Evolutionary conservation across 352 stramenopile genomes (phyloP), one percentile per base, ranked within the genome.

Genomic region (Globisporangium yorkense): DNA sequence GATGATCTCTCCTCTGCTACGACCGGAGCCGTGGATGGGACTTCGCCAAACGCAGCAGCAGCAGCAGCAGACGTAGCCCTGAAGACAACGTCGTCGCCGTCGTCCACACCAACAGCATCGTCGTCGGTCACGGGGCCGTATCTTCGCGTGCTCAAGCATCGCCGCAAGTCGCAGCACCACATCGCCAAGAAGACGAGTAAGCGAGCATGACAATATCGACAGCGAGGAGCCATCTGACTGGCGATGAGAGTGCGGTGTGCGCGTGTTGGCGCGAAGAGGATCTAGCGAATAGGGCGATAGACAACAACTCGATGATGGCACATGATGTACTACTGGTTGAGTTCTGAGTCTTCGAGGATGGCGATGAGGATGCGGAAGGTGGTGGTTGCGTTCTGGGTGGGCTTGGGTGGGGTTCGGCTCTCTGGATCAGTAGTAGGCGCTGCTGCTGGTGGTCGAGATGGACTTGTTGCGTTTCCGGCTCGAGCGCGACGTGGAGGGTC

Each of bases 141-240:
- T 46, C 66, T 90, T 12, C 84, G 84, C 63, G 77, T 87, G 53
- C 80, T 89, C 61, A 92, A 90, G 70, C 79, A 82, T 51, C 72
- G 83, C 33, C 72, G 59, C n/a, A 65, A 61, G 37, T 57, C 53
- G 13, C 59, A 66, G 35, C 44, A 33, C n/a, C 37, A 45, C n/a
- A 44, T 24, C 31, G 18, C 31, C 10, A 60, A 56, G 46, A 57
- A 53, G 43, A 59, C 56, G 41, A 57, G 40, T 35, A 68, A 45
- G 29, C 8, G 37, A 16, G 40, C 43, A 65, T 43, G 35, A 40
- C 10, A 40, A 10, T 3, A 40, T 3, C 9, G 35, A 12, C 10
- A 40, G 13, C 37, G 37, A 43, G 37, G 13, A 43, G 37, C 31
- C 31, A 35, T 7, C 31, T 35, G 31, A 40, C 8, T 15, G 10